Percentiles rank a stretch among this genome's conserved stretches.
Conservation (phyloP, 1,284 basidiomycete species). For the Rhodotorula glutinis region DNA sequence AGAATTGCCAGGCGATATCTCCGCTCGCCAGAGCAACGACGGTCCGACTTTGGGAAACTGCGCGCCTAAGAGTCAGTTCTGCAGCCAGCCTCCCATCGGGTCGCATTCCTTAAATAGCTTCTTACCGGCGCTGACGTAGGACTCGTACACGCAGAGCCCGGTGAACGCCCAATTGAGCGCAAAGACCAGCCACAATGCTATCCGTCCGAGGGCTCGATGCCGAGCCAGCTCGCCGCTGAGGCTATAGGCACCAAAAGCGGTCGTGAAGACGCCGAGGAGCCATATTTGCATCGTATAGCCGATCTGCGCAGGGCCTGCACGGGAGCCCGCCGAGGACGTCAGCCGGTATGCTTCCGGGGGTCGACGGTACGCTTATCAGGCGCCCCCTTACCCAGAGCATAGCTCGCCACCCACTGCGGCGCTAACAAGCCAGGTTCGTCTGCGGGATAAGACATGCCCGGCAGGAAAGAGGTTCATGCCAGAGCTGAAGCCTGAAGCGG, state of each 20-base stretch:
- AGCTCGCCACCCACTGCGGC: neutral
- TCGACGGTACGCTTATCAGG: no score
- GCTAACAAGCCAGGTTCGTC: neutral
- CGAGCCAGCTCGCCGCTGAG: neutral
- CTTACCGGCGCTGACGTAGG: neutral
- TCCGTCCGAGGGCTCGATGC: neutral
- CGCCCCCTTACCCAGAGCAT: neutral
- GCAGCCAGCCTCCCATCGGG: neutral
- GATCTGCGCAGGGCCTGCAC: neutral
- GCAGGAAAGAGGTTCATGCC: no score
- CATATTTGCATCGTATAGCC: neutral
- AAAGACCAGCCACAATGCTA: neutral
- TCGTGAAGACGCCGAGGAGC: neutral
- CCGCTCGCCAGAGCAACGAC: neutral
- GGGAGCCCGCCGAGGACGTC: neutral
- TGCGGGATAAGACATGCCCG: neutral
- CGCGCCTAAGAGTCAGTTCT: neutral
- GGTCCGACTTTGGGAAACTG: neutral
- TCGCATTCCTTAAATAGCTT: no score
- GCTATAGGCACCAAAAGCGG: neutral
- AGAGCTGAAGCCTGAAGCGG: no score
- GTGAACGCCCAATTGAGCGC: neutral
- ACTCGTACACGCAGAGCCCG: neutral
- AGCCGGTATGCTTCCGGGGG: no score
- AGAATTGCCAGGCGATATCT: neutral